Base-by-base conservation (phyloP, 73 alveolate species). In the Tetrahymena borealis region DNA sequence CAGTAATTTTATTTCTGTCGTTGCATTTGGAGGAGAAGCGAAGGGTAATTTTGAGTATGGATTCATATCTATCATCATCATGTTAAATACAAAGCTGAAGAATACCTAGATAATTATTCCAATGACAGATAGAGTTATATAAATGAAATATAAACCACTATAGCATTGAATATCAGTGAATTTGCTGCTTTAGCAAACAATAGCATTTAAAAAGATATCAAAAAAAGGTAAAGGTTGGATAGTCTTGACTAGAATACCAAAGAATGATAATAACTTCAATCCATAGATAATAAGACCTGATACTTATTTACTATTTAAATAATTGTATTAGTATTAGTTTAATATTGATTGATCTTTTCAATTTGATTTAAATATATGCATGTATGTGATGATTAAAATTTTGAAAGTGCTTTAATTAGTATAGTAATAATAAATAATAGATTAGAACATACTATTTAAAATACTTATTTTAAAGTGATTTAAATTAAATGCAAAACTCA, bases 161-260 rank as follows among this genome's bases (percentile, higher is more conserved):
- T 93, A 93, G 33, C 95, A 93, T 20, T 78, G 41, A 40, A 93
- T 32, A 20, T 92, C 95, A 78, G 78, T 85, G 93, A 93, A 37
- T 79, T 79, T 85, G 93, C 91, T 37, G 93, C 95, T 28, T 93
- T 93, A 40, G 31, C 95, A 93, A 41, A 79, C 90, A 32, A 93
- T 93, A 0, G 40, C 90, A 38, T 85, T 92, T 20, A 93, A 79
- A 90, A 93, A 93, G 11, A 92, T 90, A 93, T 93, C 91, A 43
- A 93, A 93, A 31, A 93, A 38, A 11, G 95, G 95, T 24, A 93
- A 20, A 31, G 95, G 78, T 18, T 79, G 39, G 13, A 93, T 32
- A 11, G 95, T 93, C 40, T 93, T 93, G 43, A 93, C 35, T 1
- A 93, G 91, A 11, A 93, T 40, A 8, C 95, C 95, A 93, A 79